Conservation (phyloP, 225 moss, liverwort and hornwort species). For the Bryoerythrophyllum caledonicum region DNA sequence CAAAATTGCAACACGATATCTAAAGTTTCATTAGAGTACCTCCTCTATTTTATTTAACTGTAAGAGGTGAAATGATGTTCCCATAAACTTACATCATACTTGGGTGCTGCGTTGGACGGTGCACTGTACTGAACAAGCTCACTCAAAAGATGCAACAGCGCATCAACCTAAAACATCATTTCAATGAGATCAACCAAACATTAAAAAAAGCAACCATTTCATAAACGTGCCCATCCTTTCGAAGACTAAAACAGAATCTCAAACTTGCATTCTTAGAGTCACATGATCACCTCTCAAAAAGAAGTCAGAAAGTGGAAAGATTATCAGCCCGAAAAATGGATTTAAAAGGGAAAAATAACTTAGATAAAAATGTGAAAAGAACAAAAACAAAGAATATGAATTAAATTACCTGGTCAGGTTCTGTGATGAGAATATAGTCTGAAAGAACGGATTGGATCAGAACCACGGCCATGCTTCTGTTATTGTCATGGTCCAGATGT, state of each 20-base stretch:
- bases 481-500: slow-evolving; percentile 83
- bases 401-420: slow-evolving; percentile 69
- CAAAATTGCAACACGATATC: no score
- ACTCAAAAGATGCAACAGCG: slow-evolving; percentile 80
- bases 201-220: neutral
- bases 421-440: slow-evolving; percentile 66
- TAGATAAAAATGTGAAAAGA: no score
- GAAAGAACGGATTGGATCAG: slow-evolving; percentile 85
- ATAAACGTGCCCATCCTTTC: neutral
- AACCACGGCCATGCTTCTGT: slow-evolving; percentile 88
- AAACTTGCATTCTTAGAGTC: neutral
- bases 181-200: neutral
- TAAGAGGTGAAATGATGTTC: neutral
- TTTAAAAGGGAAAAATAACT: no score
- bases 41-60: neutral
- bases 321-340: neutral
- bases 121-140: slow-evolving; percentile 81
- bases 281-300: neutral
- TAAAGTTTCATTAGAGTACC: no score
- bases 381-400: no score
- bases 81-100: slow-evolving; percentile 58
- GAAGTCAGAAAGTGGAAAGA: neutral
- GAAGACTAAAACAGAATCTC: neutral
- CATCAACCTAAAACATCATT: slow-evolving; percentile 66
- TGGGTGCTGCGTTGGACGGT: slow-evolving; percentile 44